Conservation (phyloP, 805 yeast genomes). For the Geotrichum ghanense region DNA sequence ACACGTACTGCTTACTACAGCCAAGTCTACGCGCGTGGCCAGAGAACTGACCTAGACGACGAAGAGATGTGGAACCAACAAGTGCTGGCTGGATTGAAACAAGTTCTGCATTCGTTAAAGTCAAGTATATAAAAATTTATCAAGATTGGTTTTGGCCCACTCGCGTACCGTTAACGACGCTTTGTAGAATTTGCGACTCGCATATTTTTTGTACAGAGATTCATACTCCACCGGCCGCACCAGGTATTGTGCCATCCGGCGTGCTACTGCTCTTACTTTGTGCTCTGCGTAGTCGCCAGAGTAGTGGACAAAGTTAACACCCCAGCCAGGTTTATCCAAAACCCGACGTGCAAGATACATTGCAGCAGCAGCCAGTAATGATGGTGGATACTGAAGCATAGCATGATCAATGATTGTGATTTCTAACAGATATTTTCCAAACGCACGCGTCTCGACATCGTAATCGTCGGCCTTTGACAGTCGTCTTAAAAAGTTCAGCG, state of each 20-base stretch:
- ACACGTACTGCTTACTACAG: conserved; percentile 16
- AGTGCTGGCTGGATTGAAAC: conserved; percentile 10
- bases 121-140: conserved; percentile 1
- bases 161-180: conserved; percentile 26
- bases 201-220: conserved; percentile 88
- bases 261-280: conserved; percentile 62
- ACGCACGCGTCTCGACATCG: conserved; percentile 70
- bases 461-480: conserved; percentile 87
- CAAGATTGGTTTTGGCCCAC: conserved; percentile 21
- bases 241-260: conserved; percentile 60
- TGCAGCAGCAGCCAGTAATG: conserved; percentile 76
- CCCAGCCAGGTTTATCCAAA: conserved; percentile 62
- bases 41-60: conserved; percentile 23
- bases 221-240: conserved; percentile 78
- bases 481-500: conserved; percentile 79
- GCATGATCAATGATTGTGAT: conserved; percentile 63
- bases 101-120: conserved; percentile 4
- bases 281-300: conserved; percentile 78
- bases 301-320: conserved; percentile 76
- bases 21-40: conserved; percentile 24
- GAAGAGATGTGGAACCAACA: conserved; percentile 7
- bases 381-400: conserved; percentile 64
- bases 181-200: conserved; percentile 78
- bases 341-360: conserved; percentile 74
- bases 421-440: conserved; percentile 77